phyloP scores from a whole-genome alignment of 768 basidiomycete species.

The Calocera cornea region DNA sequence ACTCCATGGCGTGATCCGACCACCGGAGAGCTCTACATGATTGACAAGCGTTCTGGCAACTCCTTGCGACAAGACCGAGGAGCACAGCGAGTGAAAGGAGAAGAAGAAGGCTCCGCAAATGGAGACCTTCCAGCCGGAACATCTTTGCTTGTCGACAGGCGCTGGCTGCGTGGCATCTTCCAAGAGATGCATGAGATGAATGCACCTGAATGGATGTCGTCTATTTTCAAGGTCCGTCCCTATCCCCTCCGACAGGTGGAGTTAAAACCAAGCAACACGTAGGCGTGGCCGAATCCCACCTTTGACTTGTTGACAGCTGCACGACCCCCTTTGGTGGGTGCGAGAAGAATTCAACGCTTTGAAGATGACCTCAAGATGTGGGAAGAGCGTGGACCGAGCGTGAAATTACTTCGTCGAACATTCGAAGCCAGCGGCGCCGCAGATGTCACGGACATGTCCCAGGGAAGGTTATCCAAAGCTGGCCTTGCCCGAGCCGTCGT shows the following conservation, averaged over 20 bases:
- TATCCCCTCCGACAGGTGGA: not conserved
- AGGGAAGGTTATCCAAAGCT: constrained; percentile 31
- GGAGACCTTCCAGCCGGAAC: not conserved
- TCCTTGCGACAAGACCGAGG: constrained; percentile 29
- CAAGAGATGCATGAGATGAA: constrained; percentile 8
- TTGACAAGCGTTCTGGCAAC: constrained; percentile 59
- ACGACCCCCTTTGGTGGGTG: not conserved
- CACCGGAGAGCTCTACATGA: constrained; percentile 43
- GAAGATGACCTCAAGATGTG: not conserved
- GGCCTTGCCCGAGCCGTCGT: constrained; percentile 46
- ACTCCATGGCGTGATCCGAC: constrained; percentile 46
- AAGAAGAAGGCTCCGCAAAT: not conserved
- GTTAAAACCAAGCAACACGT: not conserved
- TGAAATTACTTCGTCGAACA: not conserved
- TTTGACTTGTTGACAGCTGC: constrained; percentile 26
- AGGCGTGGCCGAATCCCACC: constrained; percentile 24
- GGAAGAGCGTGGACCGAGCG: not conserved
- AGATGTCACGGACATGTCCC: not conserved
- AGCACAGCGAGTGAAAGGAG: constrained; percentile 10
- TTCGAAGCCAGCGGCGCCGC: not conserved
- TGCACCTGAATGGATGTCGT: constrained; percentile 50
- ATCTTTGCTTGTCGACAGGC: constrained; percentile 1
- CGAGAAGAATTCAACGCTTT: not conserved
- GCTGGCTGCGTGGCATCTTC: constrained; percentile 13
- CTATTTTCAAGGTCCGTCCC: constrained; percentile 40